Evolutionary conservation across 164 flowering plant genomes (phyloP), one percentile per base, ranked within the genome.

Genomic region (Magnolia kwangsiensis): DNA sequence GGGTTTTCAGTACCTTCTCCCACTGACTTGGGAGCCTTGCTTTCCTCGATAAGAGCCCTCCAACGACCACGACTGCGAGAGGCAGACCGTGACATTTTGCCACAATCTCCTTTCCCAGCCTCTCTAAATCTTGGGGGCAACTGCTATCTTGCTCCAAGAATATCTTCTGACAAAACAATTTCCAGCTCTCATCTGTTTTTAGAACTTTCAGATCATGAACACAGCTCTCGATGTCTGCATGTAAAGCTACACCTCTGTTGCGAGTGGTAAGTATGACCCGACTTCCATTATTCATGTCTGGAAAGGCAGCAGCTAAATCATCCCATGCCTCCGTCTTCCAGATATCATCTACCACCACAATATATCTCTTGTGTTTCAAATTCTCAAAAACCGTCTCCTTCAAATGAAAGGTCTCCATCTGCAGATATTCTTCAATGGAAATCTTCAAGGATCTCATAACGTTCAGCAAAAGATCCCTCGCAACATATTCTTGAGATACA

Each of bases 21-120:
- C 61, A 72, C 1, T 14, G 27, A 20, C 24, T 8, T 8, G 16
- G 8, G 11, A 51, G 31, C 51, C 7, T 24, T 7, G 8, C 45
- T 45, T 72, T 55, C 13, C 3, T 72, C 7, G 63, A 21, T 14
- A 72, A 72, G 9, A 72, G 63, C 13, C 63, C 74, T 72, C 63
- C 74, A 21, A 55, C 7, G 18, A 72, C 74, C 19, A 72, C 63
- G 9, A 72, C n/a, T 1, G 74, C 74, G 3, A 72, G 64, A 4
- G 74, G 74, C 10, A 72, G 8, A 19, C 74, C 74, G 4, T 27
- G 11, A 50, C 74, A 72, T 72, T n/a, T 72, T 50, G 51, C 27
- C 14, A 72, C 37, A 51, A 72, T 55, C 20, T 55, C n/a, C 13
- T 16, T 55, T 27, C 74, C 74, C 7, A 23, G 21, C 6, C 27